A percentile compares a stretch with the other conserved stretches of the same genome.
phyloP scores from a whole-genome alignment of 1,284 basidiomycete species.

The Tylopilus sp. region DNA sequence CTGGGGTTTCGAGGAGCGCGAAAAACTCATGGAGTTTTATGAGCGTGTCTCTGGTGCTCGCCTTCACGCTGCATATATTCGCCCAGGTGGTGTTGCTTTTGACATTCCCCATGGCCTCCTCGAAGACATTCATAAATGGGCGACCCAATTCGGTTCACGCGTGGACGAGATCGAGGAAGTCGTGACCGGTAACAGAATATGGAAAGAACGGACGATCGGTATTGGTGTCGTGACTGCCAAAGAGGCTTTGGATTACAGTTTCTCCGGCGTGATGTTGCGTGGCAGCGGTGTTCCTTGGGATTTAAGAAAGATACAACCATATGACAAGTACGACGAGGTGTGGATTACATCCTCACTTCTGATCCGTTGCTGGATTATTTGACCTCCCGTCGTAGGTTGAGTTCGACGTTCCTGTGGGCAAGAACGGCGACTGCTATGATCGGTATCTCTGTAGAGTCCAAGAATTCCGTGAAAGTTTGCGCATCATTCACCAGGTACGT shows the following conservation, averaged over 20 bases:
- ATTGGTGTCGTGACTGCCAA: slow-evolving; percentile 91
- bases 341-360: not conserved
- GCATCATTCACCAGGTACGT: slow-evolving; percentile 78
- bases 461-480: slow-evolving; percentile 93
- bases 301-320: slow-evolving; percentile 87
- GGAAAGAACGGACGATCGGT: slow-evolving; percentile 93
- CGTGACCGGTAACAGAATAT: slow-evolving; percentile 96
- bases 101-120: slow-evolving; percentile 95
- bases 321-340: slow-evolving; percentile 93
- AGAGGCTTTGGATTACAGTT: slow-evolving; percentile 90
- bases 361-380: not conserved
- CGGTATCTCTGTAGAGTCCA: slow-evolving; percentile 96
- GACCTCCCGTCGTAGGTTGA: slow-evolving; percentile 64
- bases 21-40: slow-evolving; percentile 99
- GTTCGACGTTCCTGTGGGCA: slow-evolving; percentile 94
- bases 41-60: slow-evolving; percentile 98
- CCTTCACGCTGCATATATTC: slow-evolving; percentile 96
- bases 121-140: slow-evolving; percentile 98
- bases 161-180: slow-evolving; percentile 99
- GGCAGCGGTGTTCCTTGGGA: slow-evolving; percentile 97
- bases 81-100: slow-evolving; percentile 97
- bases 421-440: slow-evolving; percentile 97
- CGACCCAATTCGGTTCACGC: slow-evolving; percentile 87
- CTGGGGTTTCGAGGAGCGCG: slow-evolving; percentile 99
- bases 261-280: slow-evolving; percentile 96